A percentile compares a stretch with the other conserved stretches of the same genome.
Evolutionary conservation across 106 monocot species (phyloP).

Genomic region (Phalaenopsis aphrodite): DNA sequence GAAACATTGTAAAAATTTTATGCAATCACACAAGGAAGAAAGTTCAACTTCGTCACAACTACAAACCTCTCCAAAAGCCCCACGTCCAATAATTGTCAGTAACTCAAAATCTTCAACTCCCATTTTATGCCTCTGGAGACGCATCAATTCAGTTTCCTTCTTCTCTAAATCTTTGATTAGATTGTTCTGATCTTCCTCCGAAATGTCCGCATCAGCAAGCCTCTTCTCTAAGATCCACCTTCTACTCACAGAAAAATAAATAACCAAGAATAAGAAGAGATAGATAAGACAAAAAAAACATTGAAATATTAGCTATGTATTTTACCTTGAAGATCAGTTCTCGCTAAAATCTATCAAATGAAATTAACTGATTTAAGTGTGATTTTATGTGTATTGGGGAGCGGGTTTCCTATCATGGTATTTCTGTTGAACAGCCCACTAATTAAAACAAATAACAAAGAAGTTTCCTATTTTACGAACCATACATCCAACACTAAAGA

Average conservation of each 20-base stretch:
- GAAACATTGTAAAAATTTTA: background rate
- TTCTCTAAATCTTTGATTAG: constrained; percentile 37
- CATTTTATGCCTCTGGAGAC: constrained; percentile 27
- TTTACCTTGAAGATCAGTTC: background rate
- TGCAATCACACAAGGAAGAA: background rate
- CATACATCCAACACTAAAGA: background rate
- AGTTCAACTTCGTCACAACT: background rate
- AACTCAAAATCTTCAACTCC: constrained; percentile 29
- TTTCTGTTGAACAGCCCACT: background rate
- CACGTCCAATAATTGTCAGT: constrained; percentile 25
- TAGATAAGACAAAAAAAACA: constrained; percentile 1
- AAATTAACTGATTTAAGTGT: background rate
- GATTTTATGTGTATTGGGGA: background rate
- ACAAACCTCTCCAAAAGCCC: constrained; percentile 43
- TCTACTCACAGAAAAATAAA: constrained; percentile 15
- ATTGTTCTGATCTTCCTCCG: constrained; percentile 43
- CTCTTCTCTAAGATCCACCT: constrained; percentile 38
- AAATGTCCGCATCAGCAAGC: constrained; percentile 27
- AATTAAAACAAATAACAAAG: background rate
- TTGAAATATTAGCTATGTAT: background rate
- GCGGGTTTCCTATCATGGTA: background rate
- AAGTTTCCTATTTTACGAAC: background rate
- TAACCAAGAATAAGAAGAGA: constrained; percentile 3
- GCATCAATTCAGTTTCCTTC: constrained; percentile 39
- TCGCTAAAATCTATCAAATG: background rate